Evolutionary conservation across 2,329 filamentous ascomycete genomes (phyloP), one percentile per base, ranked within the genome.

Genomic region (Alternaria consortialis): DNA sequence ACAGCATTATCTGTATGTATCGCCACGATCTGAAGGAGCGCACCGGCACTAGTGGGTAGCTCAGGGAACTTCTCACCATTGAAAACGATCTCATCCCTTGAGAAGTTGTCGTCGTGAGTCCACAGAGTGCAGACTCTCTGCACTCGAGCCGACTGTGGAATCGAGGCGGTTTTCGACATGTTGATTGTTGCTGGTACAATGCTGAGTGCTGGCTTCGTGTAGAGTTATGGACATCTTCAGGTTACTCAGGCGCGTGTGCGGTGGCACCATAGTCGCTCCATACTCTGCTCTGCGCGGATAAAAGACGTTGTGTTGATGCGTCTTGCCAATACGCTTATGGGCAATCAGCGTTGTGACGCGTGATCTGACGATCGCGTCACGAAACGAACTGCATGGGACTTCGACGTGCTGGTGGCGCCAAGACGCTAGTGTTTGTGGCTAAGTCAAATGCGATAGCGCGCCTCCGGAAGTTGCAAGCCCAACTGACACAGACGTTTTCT

Each of bases 61-160:
- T 86, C 84, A 54, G 87, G 86, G 60, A 94, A 87, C 15, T 89
- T 84, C 57, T 91, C 88, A 59, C 90, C 84, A 74, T 94, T 95
- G 72, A 96, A 85, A 23, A 95, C 83, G 44, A 95, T 89, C 69
- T 94, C 92, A 71, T 96, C 91, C 58, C 86, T 86, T 8, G 90
- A 89, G 71, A 93, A 90, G 42, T 86, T 88, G 67, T 96, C 92
- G 75, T 94, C 91, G 68, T 87, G 85, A 7, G 85, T 83, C 83
- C 84, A 86, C 13, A 87, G 75, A 3, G 81, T 82, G 68, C 84
- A 86, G 6, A 80, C 57, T 55, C 79, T 80, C 51, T 80, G 79
- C 56, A 80, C 71, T 43, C 70, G 68, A 4, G 70, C 72, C 5
- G 65, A 67, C 44, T 71, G 71, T 8, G 62, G 53, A 50, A 64